These are phyloP conservation scores for Penicillium frequentans DNA, from an alignment of 2,329 filamentous ascomycete species.

Conservation along the genomic window DNA sequence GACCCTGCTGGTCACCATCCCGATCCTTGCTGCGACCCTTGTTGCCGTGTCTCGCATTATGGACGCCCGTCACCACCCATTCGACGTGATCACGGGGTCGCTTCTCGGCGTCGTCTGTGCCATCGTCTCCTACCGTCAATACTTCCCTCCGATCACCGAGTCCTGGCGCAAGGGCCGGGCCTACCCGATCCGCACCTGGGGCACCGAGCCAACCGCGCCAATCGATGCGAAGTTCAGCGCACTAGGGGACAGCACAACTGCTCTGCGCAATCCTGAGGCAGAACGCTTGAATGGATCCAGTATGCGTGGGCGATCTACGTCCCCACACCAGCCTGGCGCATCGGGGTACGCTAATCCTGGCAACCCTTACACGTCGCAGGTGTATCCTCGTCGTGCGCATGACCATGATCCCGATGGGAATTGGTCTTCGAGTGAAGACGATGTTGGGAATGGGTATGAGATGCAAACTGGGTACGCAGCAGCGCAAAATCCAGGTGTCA, in stretches of 20 bases:
- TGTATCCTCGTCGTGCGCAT: slow-evolving; percentile 29
- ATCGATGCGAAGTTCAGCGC: slow-evolving; percentile 4
- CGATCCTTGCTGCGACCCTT: slow-evolving; percentile 54
- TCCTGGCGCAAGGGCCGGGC: slow-evolving; percentile 60
- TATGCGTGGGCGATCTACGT: neutral
- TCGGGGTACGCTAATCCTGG: slow-evolving; percentile 19
- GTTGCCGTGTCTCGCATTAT: slow-evolving; percentile 60
- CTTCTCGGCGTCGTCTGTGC: slow-evolving; percentile 54
- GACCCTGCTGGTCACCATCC: slow-evolving; percentile 54
- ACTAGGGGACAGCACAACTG: slow-evolving; percentile 21
- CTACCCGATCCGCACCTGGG: slow-evolving; percentile 60
- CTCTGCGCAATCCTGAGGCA: slow-evolving; percentile 34
- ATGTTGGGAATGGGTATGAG: slow-evolving; percentile 35
- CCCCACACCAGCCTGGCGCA: slow-evolving; percentile 6
- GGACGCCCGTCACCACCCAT: slow-evolving; percentile 62
- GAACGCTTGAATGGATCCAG: slow-evolving; percentile 21
- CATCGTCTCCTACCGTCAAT: slow-evolving; percentile 57
- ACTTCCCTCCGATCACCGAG: slow-evolving; percentile 58
- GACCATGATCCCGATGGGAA: slow-evolving; percentile 30
- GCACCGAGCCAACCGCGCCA: slow-evolving; percentile 42
- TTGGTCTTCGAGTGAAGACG: slow-evolving; percentile 41
- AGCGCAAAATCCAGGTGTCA: slow-evolving; percentile 23
- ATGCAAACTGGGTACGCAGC: slow-evolving; percentile 35
- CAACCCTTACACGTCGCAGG: slow-evolving; percentile 27
- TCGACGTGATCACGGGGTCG: slow-evolving; percentile 59